Base-by-base conservation (phyloP, 768 basidiomycete species). In the Melanogaster broomeanus region DNA sequence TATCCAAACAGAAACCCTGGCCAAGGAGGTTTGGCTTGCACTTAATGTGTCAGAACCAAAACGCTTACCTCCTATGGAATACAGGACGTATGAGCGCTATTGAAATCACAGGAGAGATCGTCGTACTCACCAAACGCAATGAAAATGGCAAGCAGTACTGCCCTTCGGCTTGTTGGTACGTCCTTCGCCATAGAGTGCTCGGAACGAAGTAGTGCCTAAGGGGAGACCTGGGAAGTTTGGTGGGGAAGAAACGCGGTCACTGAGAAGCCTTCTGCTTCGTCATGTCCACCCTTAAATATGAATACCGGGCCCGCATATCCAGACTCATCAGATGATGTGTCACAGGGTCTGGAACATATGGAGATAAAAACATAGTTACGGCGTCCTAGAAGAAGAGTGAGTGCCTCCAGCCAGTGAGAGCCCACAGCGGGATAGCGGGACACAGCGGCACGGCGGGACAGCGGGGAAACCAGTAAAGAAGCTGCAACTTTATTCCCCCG, bases 1-100 rank as follows among this genome's bases (percentile, higher is more conserved):
- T 88, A 88, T 54, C 87, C 85, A 49, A 87, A 88, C 9, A 87
- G 67, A 64, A 85, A 87, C 11, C 83, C 84, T 58, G 34, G 4
- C 6, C 15, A 15, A 37, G 41, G 31, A 47, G n/a, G 24, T 59
- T 25, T 11, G 34, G 18, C 6, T 27, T 25, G 8, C 19, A 38
- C 19, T 11, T 13, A 7, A 11, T 49, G 27, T 4, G 3, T 43
- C 40, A 60, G 10, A 39, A 4, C 8, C 13, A 19, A 42, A 42
- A 19, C 16, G n/a, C 53, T 50, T 45, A 64, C 66, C 59, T 54
- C 66, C 61, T 68, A 40, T 33, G 13, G 34, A 11, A 2, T 11
- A 30, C 21, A 47, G 41, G 49, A 35, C 9, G 24, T 28, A 33
- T 38, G 44, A 48, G 45, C 15, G 38, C n/a, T 10, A 5, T 16